Evolutionary conservation across 345 rosid species (phyloP).

Genomic region (Mercurialis annua): DNA sequence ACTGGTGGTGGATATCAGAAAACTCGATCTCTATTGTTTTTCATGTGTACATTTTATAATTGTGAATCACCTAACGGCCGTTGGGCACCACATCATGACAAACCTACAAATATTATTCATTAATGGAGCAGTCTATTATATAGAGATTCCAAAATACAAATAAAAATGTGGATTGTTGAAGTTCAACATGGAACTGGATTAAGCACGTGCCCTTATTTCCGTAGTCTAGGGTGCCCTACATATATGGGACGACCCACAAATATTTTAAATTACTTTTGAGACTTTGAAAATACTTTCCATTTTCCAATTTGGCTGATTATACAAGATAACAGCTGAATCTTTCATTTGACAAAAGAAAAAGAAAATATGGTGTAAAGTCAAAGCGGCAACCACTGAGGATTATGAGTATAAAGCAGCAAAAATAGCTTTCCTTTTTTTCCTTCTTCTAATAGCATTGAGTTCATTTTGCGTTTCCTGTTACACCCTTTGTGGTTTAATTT

Average conservation of each 20-base stretch:
- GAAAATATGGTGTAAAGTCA: slow-evolving; percentile 7
- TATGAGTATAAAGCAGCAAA: neutral
- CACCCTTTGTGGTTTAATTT: neutral
- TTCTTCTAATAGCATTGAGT: neutral
- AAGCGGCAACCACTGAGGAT: slow-evolving; percentile 16
- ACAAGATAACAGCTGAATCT: slow-evolving; percentile 25
- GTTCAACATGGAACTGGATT: neutral
- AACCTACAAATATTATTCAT: neutral
- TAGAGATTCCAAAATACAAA: no score
- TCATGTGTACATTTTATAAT: slow-evolving; percentile 3
- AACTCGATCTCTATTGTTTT: neutral
- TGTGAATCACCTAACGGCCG: slow-evolving; percentile 15
- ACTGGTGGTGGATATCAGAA: no score
- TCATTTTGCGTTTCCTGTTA: neutral
- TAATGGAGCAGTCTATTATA: no score
- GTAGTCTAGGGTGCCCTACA: neutral
- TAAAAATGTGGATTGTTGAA: neutral
- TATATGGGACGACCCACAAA: neutral
- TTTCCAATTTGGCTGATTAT: slow-evolving; percentile 24
- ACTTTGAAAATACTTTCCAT: slow-evolving; percentile 3
- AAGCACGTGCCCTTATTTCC: neutral
- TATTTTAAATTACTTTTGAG: slow-evolving; percentile 3
- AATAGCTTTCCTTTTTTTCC: neutral
- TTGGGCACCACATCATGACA: slow-evolving; percentile 4
- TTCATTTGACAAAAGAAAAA: slow-evolving; percentile 2